Evolutionary conservation across 306 rosid genomes (phyloP).

Genomic region (Abrus precatorius): DNA sequence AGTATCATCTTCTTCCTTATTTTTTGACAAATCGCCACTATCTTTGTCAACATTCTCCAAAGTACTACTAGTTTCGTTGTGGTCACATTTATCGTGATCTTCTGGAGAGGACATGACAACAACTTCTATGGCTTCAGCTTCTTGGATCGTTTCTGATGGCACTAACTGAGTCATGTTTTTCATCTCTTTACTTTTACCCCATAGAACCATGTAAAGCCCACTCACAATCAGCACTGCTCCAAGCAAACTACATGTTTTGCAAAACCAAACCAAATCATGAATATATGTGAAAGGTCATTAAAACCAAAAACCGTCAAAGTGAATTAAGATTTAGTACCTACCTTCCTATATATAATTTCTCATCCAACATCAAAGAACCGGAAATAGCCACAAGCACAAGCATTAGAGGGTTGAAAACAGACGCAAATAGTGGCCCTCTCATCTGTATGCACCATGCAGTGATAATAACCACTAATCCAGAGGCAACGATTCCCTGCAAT

Average conservation of each 20-base stretch:
- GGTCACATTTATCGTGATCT: conserved; percentile 36
- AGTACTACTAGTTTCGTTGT: background rate
- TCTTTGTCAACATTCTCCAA: background rate
- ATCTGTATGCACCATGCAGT: conserved; percentile 54
- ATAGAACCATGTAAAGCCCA: conserved; percentile 57
- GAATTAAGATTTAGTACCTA: conserved; percentile 3
- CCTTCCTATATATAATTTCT: conserved; percentile 54
- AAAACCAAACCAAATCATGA: conserved; percentile 9
- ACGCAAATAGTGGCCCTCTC: conserved; percentile 59
- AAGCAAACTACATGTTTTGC: conserved; percentile 24
- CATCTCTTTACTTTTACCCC: conserved; percentile 56
- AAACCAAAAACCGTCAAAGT: background rate
- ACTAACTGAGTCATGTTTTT: conserved; percentile 42
- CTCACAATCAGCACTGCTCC: conserved; percentile 52
- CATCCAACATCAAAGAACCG: conserved; percentile 51
- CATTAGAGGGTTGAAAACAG: conserved; percentile 56
- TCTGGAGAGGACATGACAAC: conserved; percentile 37
- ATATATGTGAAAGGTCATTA: background rate
- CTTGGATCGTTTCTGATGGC: conserved; percentile 45
- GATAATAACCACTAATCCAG: conserved; percentile 49
- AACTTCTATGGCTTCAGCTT: conserved; percentile 34
- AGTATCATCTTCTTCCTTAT: conserved; percentile 19
- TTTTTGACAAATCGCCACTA: conserved; percentile 16
- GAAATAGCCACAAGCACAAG: conserved; percentile 50
- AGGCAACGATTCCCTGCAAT: conserved; percentile 52